Evolutionary conservation across 1,139 yeast species (phyloP).

Genomic region (Torulaspora globosa): DNA sequence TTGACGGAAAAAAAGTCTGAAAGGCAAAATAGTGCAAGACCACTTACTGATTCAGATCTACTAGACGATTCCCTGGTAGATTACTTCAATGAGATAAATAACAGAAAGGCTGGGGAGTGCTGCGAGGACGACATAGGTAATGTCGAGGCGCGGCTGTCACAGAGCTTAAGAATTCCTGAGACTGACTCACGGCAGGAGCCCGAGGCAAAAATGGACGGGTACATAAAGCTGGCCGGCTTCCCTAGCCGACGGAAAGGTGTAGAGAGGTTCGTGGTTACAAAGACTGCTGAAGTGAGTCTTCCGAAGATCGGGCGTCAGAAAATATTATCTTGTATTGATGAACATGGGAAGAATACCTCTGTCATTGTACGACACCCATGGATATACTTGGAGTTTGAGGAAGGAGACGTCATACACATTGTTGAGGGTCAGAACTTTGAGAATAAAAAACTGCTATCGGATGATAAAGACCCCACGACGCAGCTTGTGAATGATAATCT

Average conservation of each 20-base stretch:
- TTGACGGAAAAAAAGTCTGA: constrained; percentile 22
- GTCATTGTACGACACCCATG: constrained; percentile 51
- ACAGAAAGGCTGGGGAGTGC: constrained; percentile 4
- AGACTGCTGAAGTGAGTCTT: constrained; percentile 38
- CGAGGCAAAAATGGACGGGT: constrained; percentile 5
- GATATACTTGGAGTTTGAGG: constrained; percentile 42
- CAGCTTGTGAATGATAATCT: constrained; percentile 57
- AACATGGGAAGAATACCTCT: constrained; percentile 37
- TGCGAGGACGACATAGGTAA: constrained; percentile 7
- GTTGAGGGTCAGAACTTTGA: constrained; percentile 44
- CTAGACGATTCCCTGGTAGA: constrained; percentile 20
- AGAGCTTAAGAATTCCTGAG: constrained; percentile 11
- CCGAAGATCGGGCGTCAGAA: constrained; percentile 43
- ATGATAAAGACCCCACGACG: constrained; percentile 39
- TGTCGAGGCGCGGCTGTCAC: constrained; percentile 11
- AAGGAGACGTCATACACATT: constrained; percentile 57
- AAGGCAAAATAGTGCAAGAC: neutral
- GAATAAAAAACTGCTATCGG: constrained; percentile 33
- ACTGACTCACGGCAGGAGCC: neutral
- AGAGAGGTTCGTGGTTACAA: constrained; percentile 44
- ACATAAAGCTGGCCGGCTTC: constrained; percentile 38
- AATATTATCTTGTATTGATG: constrained; percentile 47
- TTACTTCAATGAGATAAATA: constrained; percentile 10
- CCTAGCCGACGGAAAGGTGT: constrained; percentile 48
- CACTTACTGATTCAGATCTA: constrained; percentile 7